phyloP scores from a whole-genome alignment of 345 rosid genomes.

The Pseudoturritis turrita region DNA sequence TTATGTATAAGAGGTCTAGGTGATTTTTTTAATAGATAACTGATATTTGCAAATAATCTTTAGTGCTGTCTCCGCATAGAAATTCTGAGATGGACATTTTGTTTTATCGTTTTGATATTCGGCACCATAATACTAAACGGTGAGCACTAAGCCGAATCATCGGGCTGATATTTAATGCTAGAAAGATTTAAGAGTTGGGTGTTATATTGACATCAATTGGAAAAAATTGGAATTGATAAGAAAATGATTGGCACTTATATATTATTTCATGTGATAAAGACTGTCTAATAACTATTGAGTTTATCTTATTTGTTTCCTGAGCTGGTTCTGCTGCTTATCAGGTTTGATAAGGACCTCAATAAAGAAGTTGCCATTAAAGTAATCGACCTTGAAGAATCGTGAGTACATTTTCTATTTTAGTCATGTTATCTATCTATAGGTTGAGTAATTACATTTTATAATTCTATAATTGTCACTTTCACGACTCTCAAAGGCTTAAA shows the following conservation, averaged over 20 bases:
- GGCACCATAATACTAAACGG: background rate
- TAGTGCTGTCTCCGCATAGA: background rate
- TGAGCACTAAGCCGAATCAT: background rate
- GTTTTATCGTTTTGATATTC: no score
- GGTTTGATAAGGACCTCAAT: slow-evolving; percentile 90
- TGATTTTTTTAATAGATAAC: background rate
- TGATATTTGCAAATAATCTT: background rate
- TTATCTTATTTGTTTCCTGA: slow-evolving; percentile 5
- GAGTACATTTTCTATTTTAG: slow-evolving; percentile 33
- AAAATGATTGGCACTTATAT: background rate
- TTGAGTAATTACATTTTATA: background rate
- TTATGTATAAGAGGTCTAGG: background rate
- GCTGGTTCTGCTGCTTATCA: slow-evolving; percentile 37
- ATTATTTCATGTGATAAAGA: background rate
- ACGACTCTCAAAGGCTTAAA: background rate
- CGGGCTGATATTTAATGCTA: background rate
- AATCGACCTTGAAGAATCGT: slow-evolving; percentile 97
- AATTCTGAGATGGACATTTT: no score
- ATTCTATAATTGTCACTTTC: background rate
- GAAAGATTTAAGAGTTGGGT: background rate
- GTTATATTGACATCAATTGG: background rate
- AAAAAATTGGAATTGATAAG: background rate
- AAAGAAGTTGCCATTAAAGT: slow-evolving; percentile 98
- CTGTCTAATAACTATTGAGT: background rate
- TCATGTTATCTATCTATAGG: background rate